These are phyloP conservation scores for Penicillium pulvis DNA, from an alignment of 495 filamentous ascomycete species.

Conservation along the genomic window DNA sequence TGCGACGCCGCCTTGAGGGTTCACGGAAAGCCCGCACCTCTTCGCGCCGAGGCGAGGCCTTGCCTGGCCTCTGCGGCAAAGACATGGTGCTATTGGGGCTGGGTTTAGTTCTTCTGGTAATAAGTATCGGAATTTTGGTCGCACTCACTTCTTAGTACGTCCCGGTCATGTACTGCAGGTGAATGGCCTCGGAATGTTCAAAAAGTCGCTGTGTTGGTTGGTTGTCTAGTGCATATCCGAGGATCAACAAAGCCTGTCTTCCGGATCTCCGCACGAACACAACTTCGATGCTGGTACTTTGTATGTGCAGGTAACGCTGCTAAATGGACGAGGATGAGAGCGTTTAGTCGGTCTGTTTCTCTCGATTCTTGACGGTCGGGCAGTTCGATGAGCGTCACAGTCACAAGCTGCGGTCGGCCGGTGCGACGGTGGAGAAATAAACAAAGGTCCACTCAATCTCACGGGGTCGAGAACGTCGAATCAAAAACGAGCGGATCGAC, in stretches of 20 bases:
- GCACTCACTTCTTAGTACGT: constrained; percentile 12
- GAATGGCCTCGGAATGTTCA: not conserved
- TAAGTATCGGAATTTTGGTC: not conserved
- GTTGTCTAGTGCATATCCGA: not conserved
- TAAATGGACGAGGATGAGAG: too few species aligned
- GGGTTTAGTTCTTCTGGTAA: not conserved
- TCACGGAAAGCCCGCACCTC: constrained; percentile 63
- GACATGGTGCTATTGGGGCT: constrained; percentile 53
- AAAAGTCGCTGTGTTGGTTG: not conserved
- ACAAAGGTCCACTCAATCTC: constrained; percentile 25
- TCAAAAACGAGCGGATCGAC: constrained; percentile 12
- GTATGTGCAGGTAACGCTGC: not conserved
- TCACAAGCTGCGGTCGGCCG: constrained; percentile 24
- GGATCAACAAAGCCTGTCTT: not conserved
- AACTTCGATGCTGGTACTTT: not conserved
- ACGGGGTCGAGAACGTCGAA: constrained; percentile 8
- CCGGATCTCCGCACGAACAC: not conserved
- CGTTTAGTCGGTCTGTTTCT: too few species aligned
- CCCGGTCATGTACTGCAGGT: constrained; percentile 5
- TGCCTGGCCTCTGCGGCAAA: constrained; percentile 64
- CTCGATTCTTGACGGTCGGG: too few species aligned
- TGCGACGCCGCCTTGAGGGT: constrained; percentile 68
- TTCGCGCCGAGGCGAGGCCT: constrained; percentile 60
- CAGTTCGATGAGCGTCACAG: too few species aligned
- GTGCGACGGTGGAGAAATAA: constrained; percentile 38